Percentiles rank a stretch among this genome's conserved stretches.
Evolutionary conservation across 78 protist species (phyloP).

Genomic region (Fonticula alba): DNA sequence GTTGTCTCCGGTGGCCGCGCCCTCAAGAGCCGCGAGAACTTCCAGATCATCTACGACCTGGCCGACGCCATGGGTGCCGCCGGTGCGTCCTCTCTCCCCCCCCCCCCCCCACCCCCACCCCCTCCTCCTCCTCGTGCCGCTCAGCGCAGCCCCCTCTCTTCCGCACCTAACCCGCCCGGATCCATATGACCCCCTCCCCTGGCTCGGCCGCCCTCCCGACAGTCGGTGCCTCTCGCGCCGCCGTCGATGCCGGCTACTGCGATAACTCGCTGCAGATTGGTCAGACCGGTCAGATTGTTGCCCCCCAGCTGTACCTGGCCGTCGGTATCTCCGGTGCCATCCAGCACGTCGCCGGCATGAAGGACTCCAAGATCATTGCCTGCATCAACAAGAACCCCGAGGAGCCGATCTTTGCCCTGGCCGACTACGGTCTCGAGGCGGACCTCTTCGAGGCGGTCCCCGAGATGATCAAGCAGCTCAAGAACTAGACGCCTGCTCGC

Average conservation of each 20-base stretch:
- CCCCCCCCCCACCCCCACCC: too few relatives aligned
- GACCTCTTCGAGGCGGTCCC: conserved; percentile 65
- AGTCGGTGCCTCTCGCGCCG: conserved; percentile 96
- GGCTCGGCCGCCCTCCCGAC: conserved; percentile 6
- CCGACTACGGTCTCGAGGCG: conserved; percentile 72
- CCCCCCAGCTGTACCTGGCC: conserved; percentile 91
- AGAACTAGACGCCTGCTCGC: not conserved
- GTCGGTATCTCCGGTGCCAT: conserved; percentile 93
- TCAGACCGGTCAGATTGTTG: conserved; percentile 92
- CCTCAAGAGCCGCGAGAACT: conserved; percentile 75
- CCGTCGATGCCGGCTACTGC: conserved; percentile 83
- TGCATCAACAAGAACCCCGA: conserved; percentile 90
- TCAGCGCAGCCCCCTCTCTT: not conserved
- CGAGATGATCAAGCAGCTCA: conserved; percentile 23
- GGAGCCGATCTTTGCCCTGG: conserved; percentile 67
- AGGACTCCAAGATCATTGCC: conserved; percentile 51
- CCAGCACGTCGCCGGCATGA: conserved; percentile 21
- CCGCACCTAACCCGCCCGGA: too few relatives aligned
- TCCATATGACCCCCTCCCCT: too few relatives aligned
- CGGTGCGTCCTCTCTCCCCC: too few relatives aligned
- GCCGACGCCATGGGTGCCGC: conserved; percentile 80
- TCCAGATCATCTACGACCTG: conserved; percentile 60
- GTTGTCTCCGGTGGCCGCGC: conserved; percentile 95
- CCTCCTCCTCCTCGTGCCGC: too few relatives aligned
- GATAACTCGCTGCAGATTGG: conserved; percentile 87